Percentiles rank a stretch among this genome's conserved stretches.
Conservation (phyloP, 148 eudicot species). For the Chenopodium berlandieri region DNA sequence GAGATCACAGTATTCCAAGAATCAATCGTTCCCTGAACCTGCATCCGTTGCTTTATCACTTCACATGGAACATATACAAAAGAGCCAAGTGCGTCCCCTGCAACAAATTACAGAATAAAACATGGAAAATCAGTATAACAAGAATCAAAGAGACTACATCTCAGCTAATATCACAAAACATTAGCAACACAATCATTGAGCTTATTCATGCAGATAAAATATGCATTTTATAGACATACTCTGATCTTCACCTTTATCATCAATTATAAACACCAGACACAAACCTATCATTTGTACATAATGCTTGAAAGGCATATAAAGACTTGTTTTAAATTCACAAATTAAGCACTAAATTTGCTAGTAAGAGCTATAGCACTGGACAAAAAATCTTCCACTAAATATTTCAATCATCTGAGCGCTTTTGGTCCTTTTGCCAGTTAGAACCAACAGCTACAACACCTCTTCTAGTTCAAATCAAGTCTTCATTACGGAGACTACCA, state of each 20-base stretch:
- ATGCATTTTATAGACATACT: not conserved
- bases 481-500: not conserved
- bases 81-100: conserved; percentile 94
- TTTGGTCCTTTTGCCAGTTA: not conserved
- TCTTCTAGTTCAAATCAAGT: not conserved
- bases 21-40: conserved; percentile 76
- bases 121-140: not conserved
- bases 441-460: not conserved
- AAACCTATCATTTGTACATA: not conserved
- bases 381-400: not conserved
- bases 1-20: conserved; percentile 71
- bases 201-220: not conserved
- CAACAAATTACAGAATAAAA: conserved; percentile 9
- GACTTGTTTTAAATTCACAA: not conserved
- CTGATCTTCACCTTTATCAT: not conserved
- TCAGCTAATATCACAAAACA: not conserved
- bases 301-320: not conserved
- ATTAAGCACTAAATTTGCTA: not conserved
- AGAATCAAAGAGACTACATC: not conserved
- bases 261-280: not conserved
- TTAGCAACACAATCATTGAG: not conserved
- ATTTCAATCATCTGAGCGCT: not conserved
- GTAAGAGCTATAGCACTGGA: not conserved
- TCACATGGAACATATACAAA: conserved; percentile 92
- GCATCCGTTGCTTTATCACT: conserved; percentile 97